Conservation (phyloP, 2,329 filamentous ascomycete genomes). For the Tolypocladium sp. region DNA sequence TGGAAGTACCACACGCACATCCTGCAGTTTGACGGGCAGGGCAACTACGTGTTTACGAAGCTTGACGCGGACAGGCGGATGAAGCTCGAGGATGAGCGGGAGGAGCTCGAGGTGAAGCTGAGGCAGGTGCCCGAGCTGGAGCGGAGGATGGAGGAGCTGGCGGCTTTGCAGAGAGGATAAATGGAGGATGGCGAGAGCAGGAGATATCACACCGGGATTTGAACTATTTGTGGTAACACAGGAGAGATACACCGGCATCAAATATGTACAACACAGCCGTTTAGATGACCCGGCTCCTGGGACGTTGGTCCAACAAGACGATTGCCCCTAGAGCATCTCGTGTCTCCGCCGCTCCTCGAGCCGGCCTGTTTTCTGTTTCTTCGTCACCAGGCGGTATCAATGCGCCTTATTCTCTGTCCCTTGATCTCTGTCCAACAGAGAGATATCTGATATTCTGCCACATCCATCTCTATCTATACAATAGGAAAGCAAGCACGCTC, state of each 20-base stretch:
- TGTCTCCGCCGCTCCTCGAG: no score
- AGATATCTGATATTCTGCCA: not conserved
- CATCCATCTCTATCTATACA: not conserved
- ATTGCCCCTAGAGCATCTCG: not conserved
- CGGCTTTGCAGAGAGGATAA: conserved; percentile 16
- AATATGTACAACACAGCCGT: not conserved
- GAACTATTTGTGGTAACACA: no score
- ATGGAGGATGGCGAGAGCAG: not conserved
- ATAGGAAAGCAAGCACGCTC: no score
- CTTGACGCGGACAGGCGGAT: conserved; percentile 82
- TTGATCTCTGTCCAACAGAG: not conserved
- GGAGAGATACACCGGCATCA: not conserved
- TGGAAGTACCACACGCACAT: conserved; percentile 97
- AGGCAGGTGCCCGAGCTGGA: conserved; percentile 83
- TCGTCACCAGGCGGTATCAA: not conserved
- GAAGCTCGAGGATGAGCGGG: conserved; percentile 88
- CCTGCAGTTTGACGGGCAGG: conserved; percentile 92
- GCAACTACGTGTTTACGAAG: conserved; percentile 79
- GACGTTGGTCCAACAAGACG: not conserved
- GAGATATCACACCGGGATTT: not conserved
- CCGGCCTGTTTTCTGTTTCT: not conserved
- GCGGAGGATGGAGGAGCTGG: conserved; percentile 74
- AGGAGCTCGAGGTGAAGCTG: conserved; percentile 80
- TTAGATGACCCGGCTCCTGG: not conserved
- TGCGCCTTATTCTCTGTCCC: not conserved